Conservation (phyloP, 345 rosid genomes). For the Toxicodendron radicans region DNA sequence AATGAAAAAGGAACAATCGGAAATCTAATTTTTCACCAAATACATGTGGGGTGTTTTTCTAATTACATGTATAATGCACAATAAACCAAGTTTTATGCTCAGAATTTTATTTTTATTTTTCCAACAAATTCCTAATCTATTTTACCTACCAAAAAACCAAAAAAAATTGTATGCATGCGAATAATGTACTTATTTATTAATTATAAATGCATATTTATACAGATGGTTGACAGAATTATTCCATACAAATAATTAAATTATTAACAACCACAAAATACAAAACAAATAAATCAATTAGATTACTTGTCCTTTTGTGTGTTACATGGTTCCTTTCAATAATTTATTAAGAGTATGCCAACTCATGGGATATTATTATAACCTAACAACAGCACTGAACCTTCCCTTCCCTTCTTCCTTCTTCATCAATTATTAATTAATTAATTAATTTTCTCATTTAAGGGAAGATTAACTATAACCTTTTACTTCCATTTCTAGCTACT, state of each 20-base stretch:
- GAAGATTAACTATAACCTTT: neutral
- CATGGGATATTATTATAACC: conserved; percentile 6
- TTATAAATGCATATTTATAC: neutral
- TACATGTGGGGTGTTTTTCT: conserved; percentile 27
- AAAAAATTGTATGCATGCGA: neutral
- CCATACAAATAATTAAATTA: too few species aligned
- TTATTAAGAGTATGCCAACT: conserved; percentile 23
- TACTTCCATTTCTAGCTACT: conserved; percentile 1
- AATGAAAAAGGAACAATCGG: too few species aligned
- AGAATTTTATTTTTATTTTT: neutral
- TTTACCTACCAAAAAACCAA: neutral
- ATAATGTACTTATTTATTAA: neutral
- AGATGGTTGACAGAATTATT: neutral
- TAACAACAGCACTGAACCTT: conserved; percentile 14
- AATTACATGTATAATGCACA: conserved; percentile 17
- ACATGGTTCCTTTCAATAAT: conserved; percentile 16
- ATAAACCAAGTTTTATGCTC: too few species aligned
- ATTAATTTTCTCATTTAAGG: neutral
- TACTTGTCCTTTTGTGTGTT: neutral
- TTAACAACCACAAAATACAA: conserved; percentile 11
- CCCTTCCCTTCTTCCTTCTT: too few species aligned
- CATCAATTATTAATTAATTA: too few species aligned
- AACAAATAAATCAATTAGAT: neutral
- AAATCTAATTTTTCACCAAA: conserved; percentile 13
- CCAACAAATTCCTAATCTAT: too few species aligned